phyloP scores from a whole-genome alignment of 495 filamentous ascomycete genomes.

The Neurospora sublineolata region DNA sequence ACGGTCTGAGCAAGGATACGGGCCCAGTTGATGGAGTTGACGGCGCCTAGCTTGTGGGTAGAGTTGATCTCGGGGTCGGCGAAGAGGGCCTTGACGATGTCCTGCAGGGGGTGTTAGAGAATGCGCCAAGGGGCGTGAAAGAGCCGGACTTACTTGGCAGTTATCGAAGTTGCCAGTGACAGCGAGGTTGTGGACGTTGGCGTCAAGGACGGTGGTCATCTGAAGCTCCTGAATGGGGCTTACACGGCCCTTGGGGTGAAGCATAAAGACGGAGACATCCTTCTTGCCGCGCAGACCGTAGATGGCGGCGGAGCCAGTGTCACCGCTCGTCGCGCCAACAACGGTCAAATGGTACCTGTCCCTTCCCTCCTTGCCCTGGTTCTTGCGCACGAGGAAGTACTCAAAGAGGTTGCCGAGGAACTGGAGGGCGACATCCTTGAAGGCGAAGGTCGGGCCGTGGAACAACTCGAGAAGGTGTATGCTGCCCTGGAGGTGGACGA shows the following conservation, averaged over 20 bases:
- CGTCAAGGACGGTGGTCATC: constrained; percentile 83
- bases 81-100: constrained; percentile 89
- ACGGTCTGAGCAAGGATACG: constrained; percentile 87
- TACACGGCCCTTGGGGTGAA: constrained; percentile 74
- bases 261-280: constrained; percentile 84
- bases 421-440: constrained; percentile 87
- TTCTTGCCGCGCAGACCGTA: constrained; percentile 96
- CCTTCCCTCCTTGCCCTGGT: constrained; percentile 55
- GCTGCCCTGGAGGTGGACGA: constrained; percentile 57
- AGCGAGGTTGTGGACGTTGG: constrained; percentile 80
- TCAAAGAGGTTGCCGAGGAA: constrained; percentile 94
- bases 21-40: constrained; percentile 87
- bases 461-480: constrained; percentile 87
- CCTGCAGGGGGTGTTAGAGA: constrained; percentile 30
- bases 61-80: constrained; percentile 63
- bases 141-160: constrained; percentile 52
- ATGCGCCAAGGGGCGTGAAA: not conserved
- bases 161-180: constrained; percentile 88
- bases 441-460: constrained; percentile 92
- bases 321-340: constrained; percentile 84
- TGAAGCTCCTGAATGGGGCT: constrained; percentile 84
- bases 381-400: constrained; percentile 80
- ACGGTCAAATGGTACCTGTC: constrained; percentile 81
- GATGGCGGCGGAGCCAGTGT: constrained; percentile 91
- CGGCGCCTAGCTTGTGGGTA: constrained; percentile 64